A percentile compares a stretch with the other conserved stretches of the same genome.
Conservation (phyloP, 2,329 filamentous ascomycete species). For the Coleophoma cylindrospora region DNA sequence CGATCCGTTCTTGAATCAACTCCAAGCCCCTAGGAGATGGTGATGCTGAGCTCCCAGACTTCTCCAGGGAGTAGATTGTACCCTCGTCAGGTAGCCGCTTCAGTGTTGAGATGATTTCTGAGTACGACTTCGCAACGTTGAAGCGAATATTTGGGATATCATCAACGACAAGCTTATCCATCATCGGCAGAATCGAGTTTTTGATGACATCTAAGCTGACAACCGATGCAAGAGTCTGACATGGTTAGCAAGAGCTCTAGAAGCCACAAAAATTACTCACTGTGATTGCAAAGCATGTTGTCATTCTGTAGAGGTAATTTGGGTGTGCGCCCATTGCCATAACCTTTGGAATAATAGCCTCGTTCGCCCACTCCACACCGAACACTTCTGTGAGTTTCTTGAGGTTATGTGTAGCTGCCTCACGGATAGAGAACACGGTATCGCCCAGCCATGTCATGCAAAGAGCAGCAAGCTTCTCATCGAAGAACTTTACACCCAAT, state of each 20-base stretch:
- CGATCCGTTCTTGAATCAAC: slow-evolving; percentile 78
- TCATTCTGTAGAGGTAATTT: slow-evolving; percentile 99
- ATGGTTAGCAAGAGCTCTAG: slow-evolving; percentile 18
- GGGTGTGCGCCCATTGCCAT: slow-evolving; percentile 97
- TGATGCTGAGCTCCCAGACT: slow-evolving; percentile 56
- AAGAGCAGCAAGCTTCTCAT: slow-evolving; percentile 89
- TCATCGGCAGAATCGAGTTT: slow-evolving; percentile 89
- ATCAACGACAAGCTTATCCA: slow-evolving; percentile 88
- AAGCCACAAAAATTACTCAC: slow-evolving; percentile 52
- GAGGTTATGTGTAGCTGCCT: slow-evolving; percentile 93
- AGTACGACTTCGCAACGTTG: slow-evolving; percentile 98
- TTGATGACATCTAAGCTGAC: slow-evolving; percentile 92
- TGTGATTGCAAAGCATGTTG: slow-evolving; percentile 97
- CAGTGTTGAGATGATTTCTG: slow-evolving; percentile 83
- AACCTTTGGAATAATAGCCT: slow-evolving; percentile 96
- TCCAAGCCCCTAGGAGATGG: slow-evolving; percentile 71
- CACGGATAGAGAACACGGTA: slow-evolving; percentile 96
- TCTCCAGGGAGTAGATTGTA: slow-evolving; percentile 80
- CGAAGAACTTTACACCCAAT: slow-evolving; percentile 94
- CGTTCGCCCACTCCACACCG: slow-evolving; percentile 94
- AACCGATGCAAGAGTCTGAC: slow-evolving; percentile 84
- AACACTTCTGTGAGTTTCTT: slow-evolving; percentile 99
- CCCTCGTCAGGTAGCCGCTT: slow-evolving; percentile 85
- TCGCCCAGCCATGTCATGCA: slow-evolving; percentile 99
- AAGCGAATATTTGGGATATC: slow-evolving; percentile 99